Evolutionary conservation across 495 filamentous ascomycete genomes (phyloP), one percentile per base, ranked within the genome.

Genomic region (Amphirosellinia nigrospora): DNA sequence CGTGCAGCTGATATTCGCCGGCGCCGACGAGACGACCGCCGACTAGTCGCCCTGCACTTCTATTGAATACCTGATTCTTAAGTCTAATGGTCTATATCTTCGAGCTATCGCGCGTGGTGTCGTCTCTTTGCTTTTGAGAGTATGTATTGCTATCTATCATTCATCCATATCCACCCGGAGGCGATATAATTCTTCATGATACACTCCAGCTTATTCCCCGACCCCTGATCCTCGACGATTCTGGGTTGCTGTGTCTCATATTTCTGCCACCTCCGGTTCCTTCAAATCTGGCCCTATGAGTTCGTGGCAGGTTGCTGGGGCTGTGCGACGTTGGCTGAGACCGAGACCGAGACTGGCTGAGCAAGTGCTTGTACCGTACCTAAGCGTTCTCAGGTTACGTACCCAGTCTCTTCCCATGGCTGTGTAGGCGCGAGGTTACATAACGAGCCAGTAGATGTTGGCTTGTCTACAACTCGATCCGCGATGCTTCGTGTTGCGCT

Each of bases 351-450:
- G 19, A 66, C 52, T 67, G 64, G 64, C 52, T 45, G 64, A 59
- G 64, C 64, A 39, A 67, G 64, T 67, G 64, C 64, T 67, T 15
- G 50, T 67, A 52, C 64, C 64, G 26, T 45, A 38, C 53, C 64
- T 58, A 34, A 45, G 64, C 50, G 28, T 66, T 21, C 23, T 23
- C 55, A 32, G 38, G 61, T 68, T 59, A 46, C 28, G 53, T 60
- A 36, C 36, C n/a, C 48, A 58, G 36, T 32, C 30, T 23, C 48
- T 63, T n/a, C 15, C 16, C 8, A 8, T 38, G 23, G 36, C 36
- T 66, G 16, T 16, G 6, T 61, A 13, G 45, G 32, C 30, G n/a
- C n/a, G n/a, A n/a, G 32, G 46, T 52, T 39, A 52, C 41, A 46
- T 63, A 46, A 21, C 46, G 13, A 23, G 48, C 63, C 63, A 19